Evolutionary conservation across 257 asterid species (phyloP).

Genomic region (Rauvolfia tetraphylla): DNA sequence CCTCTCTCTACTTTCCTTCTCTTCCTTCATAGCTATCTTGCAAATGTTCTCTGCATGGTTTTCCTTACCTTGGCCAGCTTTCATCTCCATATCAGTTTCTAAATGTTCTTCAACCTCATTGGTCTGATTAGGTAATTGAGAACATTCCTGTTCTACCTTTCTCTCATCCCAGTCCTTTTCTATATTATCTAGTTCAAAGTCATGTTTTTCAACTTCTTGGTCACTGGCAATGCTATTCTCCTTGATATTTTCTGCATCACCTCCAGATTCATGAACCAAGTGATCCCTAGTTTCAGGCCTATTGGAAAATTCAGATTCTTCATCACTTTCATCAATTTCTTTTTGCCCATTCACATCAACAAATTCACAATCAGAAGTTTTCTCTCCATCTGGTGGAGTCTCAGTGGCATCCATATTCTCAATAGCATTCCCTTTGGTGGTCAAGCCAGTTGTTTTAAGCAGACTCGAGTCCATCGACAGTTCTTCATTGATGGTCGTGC

Average conservation of each 20-base stretch:
- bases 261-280: conserved; percentile 33
- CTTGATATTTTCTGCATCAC: conserved; percentile 29
- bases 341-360: conserved; percentile 13
- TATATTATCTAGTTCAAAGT: conserved; percentile 18
- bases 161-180: conserved; percentile 32
- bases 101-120: conserved; percentile 27
- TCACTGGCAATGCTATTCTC: conserved; percentile 20
- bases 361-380: conserved; percentile 6
- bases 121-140: conserved; percentile 28
- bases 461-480: not conserved
- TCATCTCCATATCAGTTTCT: conserved; percentile 35
- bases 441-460: conserved; percentile 16
- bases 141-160: conserved; percentile 25
- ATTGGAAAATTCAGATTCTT: conserved; percentile 36
- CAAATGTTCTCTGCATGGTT: conserved; percentile 27
- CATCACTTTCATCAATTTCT: conserved; percentile 35
- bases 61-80: conserved; percentile 30
- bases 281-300: conserved; percentile 32
- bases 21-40: conserved; percentile 25
- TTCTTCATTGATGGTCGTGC: not conserved
- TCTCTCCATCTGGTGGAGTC: conserved; percentile 11
- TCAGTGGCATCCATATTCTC: conserved; percentile 14
- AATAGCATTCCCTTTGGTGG: conserved; percentile 15
- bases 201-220: conserved; percentile 33
- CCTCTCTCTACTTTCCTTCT: conserved; percentile 38